Base-by-base conservation (phyloP, 257 asterid genomes). In the Parsonsia alboflavescens region DNA sequence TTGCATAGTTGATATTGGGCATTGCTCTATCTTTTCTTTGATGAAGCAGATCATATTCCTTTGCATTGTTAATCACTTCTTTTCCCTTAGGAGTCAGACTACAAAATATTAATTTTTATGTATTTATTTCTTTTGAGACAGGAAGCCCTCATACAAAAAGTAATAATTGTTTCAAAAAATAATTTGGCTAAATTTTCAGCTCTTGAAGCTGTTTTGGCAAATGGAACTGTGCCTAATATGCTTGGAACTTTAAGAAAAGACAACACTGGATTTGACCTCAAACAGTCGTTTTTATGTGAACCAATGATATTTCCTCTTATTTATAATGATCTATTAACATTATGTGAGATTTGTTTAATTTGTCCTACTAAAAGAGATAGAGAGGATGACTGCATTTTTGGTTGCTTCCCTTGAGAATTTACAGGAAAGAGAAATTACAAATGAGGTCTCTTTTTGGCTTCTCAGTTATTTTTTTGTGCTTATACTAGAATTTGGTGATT, bases 221-320 rank as follows among this genome's bases (percentile, higher is more conserved):
- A 89, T 87, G 99, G 99, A 71, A 92, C 95, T 52, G 96, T 94
- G 82, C 91, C 92, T 80, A 96, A 94, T 81, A 89, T 94, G 96
- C 97, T 94, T 70, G 93, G 97, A 69, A 90, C 96, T 72, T 82
- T 94, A 79, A 90, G 99, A 74, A 94, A 94, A 82, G 99, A 94
- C 85, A 94, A 92, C 82, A 94, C 99, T 24, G 99, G 99, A 80
- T 94, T 92, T 72, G 99, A 94, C 88, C 83, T 94, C 84, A 94
- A 94, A 85, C 99, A 94, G 85, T 87, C 92, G 86, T 94, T 94
- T 80, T 90, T 94, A 71, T 97, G 99, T 90, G 80, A 85, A 73
- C 39, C 22, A 72, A 46, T 70, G 66, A 50, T 33, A 3, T 72
- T 66, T 42, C 77, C 42, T 70, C 24, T 75, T 50, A 49, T 77